Percentiles rank a stretch among this genome's conserved stretches.
These are phyloP conservation scores for Hura crepitans DNA, from an alignment of 441 rosid species.

Conservation along the genomic window DNA sequence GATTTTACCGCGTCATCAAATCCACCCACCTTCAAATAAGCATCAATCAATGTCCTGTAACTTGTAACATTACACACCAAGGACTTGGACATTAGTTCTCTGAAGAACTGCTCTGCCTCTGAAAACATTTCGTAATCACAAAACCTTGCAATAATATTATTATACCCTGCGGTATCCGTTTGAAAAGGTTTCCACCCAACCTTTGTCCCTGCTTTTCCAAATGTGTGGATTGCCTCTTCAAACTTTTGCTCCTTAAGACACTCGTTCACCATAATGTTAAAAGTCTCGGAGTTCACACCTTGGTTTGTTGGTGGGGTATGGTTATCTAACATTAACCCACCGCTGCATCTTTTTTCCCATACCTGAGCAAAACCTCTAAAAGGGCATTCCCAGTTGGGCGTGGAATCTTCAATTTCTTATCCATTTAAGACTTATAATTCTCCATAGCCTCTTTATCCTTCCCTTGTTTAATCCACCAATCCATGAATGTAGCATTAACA, in stretches of 20 bases:
- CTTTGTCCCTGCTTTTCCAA: slow-evolving; percentile 68
- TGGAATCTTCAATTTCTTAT: slow-evolving; percentile 66
- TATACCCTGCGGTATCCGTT: slow-evolving; percentile 77
- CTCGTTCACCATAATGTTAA: slow-evolving; percentile 74
- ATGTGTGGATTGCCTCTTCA: slow-evolving; percentile 51
- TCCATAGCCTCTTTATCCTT: slow-evolving; percentile 83
- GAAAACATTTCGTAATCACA: slow-evolving; percentile 71
- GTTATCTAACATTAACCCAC: slow-evolving; percentile 74
- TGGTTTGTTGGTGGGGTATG: slow-evolving; percentile 76
- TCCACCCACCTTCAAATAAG: slow-evolving; percentile 59
- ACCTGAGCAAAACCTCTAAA: slow-evolving; percentile 71
- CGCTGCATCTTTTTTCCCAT: slow-evolving; percentile 61
- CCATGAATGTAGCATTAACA: slow-evolving; percentile 81
- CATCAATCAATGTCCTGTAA: slow-evolving; percentile 69
- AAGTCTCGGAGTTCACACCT: slow-evolving; percentile 76
- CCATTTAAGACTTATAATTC: slow-evolving; percentile 63
- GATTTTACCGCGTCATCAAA: slow-evolving; percentile 60
- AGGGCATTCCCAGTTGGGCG: slow-evolving; percentile 79
- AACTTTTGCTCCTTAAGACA: slow-evolving; percentile 71
- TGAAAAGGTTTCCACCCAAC: slow-evolving; percentile 63
- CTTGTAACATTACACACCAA: slow-evolving; percentile 68
- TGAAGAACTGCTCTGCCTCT: slow-evolving; percentile 62
- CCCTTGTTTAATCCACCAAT: slow-evolving; percentile 87
- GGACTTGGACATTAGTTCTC: slow-evolving; percentile 50
- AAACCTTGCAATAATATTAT: slow-evolving; percentile 62